These are phyloP conservation scores for Hypoxylon sp. DNA, from an alignment of 2,329 filamentous ascomycete species.

Conservation along the genomic window DNA sequence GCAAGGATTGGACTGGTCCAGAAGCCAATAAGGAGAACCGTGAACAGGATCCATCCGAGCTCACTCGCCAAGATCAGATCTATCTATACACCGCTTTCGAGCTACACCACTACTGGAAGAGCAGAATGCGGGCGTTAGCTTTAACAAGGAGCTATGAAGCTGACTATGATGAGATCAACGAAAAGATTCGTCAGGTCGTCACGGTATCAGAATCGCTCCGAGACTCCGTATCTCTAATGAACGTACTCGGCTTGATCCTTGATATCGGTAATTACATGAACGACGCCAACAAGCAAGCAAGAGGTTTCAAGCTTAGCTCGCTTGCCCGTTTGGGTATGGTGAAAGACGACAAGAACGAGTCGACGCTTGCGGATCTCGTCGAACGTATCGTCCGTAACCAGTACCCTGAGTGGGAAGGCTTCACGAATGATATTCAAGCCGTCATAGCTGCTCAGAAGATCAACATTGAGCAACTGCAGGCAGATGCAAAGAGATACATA, in stretches of 20 bases:
- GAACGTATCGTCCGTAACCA: slow-evolving; percentile 97
- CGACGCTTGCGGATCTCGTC: slow-evolving; percentile 93
- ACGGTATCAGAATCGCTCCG: slow-evolving; percentile 88
- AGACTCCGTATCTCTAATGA: slow-evolving; percentile 94
- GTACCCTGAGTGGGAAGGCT: slow-evolving; percentile 94
- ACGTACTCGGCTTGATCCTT: slow-evolving; percentile 93
- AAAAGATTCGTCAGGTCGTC: slow-evolving; percentile 88
- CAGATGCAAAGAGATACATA: slow-evolving; percentile 92
- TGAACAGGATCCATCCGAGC: slow-evolving; percentile 87
- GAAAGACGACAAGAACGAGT: slow-evolving; percentile 99
- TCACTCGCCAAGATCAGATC: slow-evolving; percentile 95
- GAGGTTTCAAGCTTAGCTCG: slow-evolving; percentile 97
- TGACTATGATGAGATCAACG: slow-evolving; percentile 92
- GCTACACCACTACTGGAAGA: slow-evolving; percentile 98
- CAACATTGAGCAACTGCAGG: slow-evolving; percentile 91
- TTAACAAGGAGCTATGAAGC: slow-evolving; percentile 85
- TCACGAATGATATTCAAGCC: slow-evolving; percentile 84
- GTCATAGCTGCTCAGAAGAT: slow-evolving; percentile 87
- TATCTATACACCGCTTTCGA: slow-evolving; percentile 95
- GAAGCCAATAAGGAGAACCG: slow-evolving; percentile 81
- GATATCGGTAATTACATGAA: slow-evolving; percentile 99
- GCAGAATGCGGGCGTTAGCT: slow-evolving; percentile 89
- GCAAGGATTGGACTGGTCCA: slow-evolving; percentile 94
- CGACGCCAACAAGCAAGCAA: slow-evolving; percentile 97
- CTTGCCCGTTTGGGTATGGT: slow-evolving; percentile 95